These are phyloP conservation scores for Penicillium sp. DNA, from an alignment of 2,329 filamentous ascomycete genomes.

Conservation along the genomic window DNA sequence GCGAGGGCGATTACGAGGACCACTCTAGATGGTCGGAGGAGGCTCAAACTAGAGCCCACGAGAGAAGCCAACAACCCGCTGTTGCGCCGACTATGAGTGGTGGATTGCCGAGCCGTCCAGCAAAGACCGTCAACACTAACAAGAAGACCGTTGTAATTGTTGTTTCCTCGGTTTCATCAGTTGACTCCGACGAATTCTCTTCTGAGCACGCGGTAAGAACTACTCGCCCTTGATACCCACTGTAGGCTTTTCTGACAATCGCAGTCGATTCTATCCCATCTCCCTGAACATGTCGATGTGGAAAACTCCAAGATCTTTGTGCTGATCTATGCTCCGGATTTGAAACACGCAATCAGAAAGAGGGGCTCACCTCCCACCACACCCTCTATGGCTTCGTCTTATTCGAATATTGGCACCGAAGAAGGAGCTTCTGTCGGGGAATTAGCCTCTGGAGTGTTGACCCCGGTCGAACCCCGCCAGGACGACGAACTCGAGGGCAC, in stretches of 20 bases:
- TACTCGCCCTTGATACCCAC: not conserved
- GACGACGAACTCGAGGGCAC: conserved; percentile 47
- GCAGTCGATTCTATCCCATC: conserved; percentile 82
- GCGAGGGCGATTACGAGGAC: conserved; percentile 74
- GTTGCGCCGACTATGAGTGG: conserved; percentile 30
- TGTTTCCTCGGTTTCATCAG: conserved; percentile 67
- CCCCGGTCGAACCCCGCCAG: conserved; percentile 45
- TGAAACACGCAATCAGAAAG: conserved; percentile 59
- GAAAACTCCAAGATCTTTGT: conserved; percentile 76
- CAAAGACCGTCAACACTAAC: conserved; percentile 43
- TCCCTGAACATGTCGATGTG: conserved; percentile 73
- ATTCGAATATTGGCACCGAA: conserved; percentile 77
- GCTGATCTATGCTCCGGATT: conserved; percentile 79
- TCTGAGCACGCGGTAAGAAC: conserved; percentile 76
- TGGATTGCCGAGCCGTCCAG: conserved; percentile 33
- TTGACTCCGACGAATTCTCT: conserved; percentile 57
- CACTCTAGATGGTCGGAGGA: conserved; percentile 93
- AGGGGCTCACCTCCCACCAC: conserved; percentile 52
- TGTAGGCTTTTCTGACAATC: conserved; percentile 10
- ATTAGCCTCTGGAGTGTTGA: conserved; percentile 55
- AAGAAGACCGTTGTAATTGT: conserved; percentile 84
- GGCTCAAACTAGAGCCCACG: conserved; percentile 62
- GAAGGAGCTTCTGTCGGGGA: conserved; percentile 52
- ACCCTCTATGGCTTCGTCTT: conserved; percentile 73
- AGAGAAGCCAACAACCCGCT: conserved; percentile 28